phyloP scores from a whole-genome alignment of 169 alveolate species.

The Plasmodium knowlesi region DNA sequence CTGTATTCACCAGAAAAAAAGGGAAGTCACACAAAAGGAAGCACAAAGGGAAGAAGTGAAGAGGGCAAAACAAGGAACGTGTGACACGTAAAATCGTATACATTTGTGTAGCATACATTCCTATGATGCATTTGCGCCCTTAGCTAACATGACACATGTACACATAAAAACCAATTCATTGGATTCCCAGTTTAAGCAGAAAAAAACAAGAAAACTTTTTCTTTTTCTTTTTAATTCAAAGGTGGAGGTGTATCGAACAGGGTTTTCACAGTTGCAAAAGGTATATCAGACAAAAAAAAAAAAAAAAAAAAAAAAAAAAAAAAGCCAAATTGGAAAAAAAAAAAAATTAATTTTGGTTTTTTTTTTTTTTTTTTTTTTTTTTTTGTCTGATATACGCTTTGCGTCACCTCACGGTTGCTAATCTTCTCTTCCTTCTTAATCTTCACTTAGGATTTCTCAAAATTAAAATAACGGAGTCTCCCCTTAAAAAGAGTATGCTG shows the following conservation, averaged over 20 bases:
- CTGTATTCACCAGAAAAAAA: not conserved
- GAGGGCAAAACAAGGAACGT: not conserved
- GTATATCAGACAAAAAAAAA: too few species aligned
- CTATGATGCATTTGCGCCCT: not conserved
- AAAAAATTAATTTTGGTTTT: not conserved
- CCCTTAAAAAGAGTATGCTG: slow-evolving; percentile 96
- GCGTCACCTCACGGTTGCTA: not conserved
- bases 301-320: too few species aligned
- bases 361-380: slow-evolving; percentile 23
- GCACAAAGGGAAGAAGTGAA: not conserved
- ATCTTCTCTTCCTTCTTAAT: not conserved
- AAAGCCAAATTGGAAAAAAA: not conserved
- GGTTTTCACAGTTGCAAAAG: not conserved
- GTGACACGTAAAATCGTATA: not conserved
- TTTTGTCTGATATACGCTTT: not conserved
- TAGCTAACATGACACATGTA: not conserved
- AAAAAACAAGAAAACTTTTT: not conserved
- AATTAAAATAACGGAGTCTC: slow-evolving; percentile 97
- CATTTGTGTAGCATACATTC: not conserved
- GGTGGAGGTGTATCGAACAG: not conserved
- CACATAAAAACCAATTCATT: not conserved
- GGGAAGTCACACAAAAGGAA: not conserved
- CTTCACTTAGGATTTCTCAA: slow-evolving; percentile 96
- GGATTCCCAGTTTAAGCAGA: not conserved
- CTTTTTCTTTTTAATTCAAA: not conserved